phyloP scores from a whole-genome alignment of 139 green algal genomes.

The Closterium sp. region DNA sequence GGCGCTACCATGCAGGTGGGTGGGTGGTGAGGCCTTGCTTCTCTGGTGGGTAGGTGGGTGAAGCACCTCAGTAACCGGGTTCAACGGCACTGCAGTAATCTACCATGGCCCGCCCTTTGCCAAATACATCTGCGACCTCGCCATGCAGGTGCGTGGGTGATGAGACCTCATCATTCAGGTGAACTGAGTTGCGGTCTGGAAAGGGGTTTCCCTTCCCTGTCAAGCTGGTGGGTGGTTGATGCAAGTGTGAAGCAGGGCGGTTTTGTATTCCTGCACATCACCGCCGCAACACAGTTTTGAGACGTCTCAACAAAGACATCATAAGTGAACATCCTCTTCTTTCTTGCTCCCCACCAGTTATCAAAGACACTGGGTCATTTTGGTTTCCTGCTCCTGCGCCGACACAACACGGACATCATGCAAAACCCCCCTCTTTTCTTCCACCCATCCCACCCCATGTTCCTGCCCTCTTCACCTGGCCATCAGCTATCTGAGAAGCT shows the following conservation, averaged over 20 bases:
- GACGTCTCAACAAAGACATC: not conserved
- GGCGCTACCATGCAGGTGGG: no score
- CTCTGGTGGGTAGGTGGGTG: no score
- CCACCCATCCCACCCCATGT: no score
- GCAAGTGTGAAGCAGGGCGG: no score
- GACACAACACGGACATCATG: not conserved
- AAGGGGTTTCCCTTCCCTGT: no score
- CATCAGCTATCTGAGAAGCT: not conserved
- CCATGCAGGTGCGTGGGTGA: not conserved
- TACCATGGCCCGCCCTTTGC: not conserved
- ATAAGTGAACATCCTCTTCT: no score
- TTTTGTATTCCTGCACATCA: no score
- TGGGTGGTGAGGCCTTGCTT: no score
- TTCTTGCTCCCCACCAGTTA: not conserved
- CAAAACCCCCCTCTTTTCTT: no score
- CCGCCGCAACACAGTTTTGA: not conserved
- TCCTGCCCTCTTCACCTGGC: no score
- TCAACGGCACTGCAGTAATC: not conserved
- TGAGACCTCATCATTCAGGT: not conserved
- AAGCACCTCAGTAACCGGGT: no score
- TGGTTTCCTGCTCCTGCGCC: not conserved
- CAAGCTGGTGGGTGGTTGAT: not conserved
- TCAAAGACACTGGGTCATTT: not conserved
- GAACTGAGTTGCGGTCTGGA: no score
- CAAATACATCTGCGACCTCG: not conserved